Evolutionary conservation across 2,329 filamentous ascomycete species (phyloP).

Genomic region (Colletotrichum magnum): DNA sequence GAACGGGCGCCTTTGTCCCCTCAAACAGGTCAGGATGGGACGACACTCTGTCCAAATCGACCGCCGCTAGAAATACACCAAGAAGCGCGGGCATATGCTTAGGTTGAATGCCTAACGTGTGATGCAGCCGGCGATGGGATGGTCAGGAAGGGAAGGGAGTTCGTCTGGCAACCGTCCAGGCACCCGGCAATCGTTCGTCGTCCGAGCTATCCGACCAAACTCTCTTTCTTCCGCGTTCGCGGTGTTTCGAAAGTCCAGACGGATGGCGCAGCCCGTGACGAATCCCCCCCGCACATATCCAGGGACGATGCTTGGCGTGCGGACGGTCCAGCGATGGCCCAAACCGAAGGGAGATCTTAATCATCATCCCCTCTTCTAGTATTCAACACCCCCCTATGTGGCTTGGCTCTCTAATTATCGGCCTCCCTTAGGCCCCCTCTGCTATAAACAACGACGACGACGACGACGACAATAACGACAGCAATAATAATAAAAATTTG

Average conservation of each 20-base stretch:
- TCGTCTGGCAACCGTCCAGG: conserved; percentile 21
- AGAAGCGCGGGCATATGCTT: no score
- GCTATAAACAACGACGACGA: no score
- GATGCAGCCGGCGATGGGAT: conserved; percentile 7
- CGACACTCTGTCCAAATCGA: conserved; percentile 22
- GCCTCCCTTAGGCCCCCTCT: no score
- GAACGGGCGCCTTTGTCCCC: conserved; percentile 9
- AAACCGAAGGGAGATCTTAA: conserved; percentile 12
- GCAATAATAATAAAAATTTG: no score
- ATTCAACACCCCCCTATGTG: no score
- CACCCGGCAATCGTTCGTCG: background rate
- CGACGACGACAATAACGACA: no score
- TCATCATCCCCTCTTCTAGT: no score
- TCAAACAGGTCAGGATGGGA: conserved; percentile 27
- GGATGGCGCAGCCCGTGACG: conserved; percentile 37
- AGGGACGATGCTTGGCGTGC: conserved; percentile 31
- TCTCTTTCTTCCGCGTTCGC: conserved; percentile 7
- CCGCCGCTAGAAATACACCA: conserved; percentile 16
- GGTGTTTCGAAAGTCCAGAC: conserved; percentile 34
- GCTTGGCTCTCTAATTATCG: no score
- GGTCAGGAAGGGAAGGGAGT: background rate
- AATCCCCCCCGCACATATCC: conserved; percentile 6
- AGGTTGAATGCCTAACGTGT: no score
- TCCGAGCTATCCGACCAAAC: conserved; percentile 36
- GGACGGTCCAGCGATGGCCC: conserved; percentile 15